A percentile compares a stretch with the other conserved stretches of the same genome.
Evolutionary conservation across 2,329 filamentous ascomycete species (phyloP).

Genomic region (Pseudodiploospora longispora): DNA sequence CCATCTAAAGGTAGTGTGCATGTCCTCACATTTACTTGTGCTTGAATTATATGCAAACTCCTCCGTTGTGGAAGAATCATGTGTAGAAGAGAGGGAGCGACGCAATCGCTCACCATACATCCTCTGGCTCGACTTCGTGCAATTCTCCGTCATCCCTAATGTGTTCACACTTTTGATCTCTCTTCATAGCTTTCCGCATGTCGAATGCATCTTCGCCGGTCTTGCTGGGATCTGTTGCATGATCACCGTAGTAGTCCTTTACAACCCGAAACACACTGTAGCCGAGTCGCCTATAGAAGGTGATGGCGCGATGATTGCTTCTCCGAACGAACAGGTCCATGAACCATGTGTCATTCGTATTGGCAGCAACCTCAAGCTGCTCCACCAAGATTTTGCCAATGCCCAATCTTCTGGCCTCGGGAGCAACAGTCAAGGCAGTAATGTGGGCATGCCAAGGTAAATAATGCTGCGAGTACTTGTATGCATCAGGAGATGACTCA

Average conservation of each 20-base stretch:
- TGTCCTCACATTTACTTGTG: too few relatives aligned
- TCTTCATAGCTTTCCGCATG: slow-evolving; percentile 86
- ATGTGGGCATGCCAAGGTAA: slow-evolving; percentile 99
- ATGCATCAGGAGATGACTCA: slow-evolving; percentile 72
- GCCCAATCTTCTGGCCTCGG: slow-evolving; percentile 74
- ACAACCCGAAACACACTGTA: slow-evolving; percentile 88
- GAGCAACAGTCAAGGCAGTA: slow-evolving; percentile 87
- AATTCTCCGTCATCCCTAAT: slow-evolving; percentile 74
- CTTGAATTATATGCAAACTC: too few relatives aligned
- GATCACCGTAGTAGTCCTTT: slow-evolving; percentile 87
- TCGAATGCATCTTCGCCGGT: slow-evolving; percentile 83
- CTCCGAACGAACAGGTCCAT: slow-evolving; percentile 89
- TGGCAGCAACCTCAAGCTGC: slow-evolving; percentile 72
- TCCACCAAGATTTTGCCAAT: slow-evolving; percentile 78
- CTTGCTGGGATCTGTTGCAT: slow-evolving; percentile 55
- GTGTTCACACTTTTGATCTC: slow-evolving; percentile 69
- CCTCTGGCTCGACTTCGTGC: slow-evolving; percentile 68
- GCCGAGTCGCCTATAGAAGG: slow-evolving; percentile 83
- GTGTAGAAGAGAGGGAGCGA: too few relatives aligned
- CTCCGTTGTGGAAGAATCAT: too few relatives aligned
- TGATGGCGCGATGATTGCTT: slow-evolving; percentile 80
- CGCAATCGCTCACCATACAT: slow-evolving; percentile 60
- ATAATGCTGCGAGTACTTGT: slow-evolving; percentile 74
- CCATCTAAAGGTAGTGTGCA: too few relatives aligned
- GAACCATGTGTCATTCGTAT: slow-evolving; percentile 84